Evolutionary conservation across 1,284 basidiomycete species (phyloP).

Genomic region (Mycosarcoma mackinlayi): DNA sequence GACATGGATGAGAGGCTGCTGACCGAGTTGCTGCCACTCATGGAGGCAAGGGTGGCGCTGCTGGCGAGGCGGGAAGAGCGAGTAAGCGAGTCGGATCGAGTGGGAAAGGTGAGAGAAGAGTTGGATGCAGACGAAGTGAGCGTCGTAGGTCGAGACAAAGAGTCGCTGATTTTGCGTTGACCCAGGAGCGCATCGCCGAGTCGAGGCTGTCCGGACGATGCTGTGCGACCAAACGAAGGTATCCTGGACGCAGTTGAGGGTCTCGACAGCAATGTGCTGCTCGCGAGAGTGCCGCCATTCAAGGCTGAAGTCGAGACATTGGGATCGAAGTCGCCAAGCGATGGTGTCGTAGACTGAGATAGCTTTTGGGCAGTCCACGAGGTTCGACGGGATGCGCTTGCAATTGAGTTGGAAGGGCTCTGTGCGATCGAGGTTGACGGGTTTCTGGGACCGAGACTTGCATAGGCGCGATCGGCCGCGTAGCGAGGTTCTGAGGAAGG

Average conservation of each 20-base stretch:
- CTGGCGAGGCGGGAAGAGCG: slow-evolving; percentile 19
- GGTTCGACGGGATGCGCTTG: slow-evolving; percentile 21
- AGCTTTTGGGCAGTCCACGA: slow-evolving; percentile 39
- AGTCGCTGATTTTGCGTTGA: slow-evolving; percentile 47
- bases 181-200: slow-evolving; percentile 48
- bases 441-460: slow-evolving; percentile 22
- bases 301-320: slow-evolving; percentile 10
- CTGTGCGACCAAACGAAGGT: slow-evolving; percentile 38
- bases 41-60: slow-evolving; percentile 7
- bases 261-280: slow-evolving; percentile 11
- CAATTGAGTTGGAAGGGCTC: slow-evolving; percentile 8
- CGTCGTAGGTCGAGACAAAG: slow-evolving; percentile 15
- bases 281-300: neutral
- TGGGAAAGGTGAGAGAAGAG: slow-evolving; percentile 40
- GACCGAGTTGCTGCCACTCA: slow-evolving; percentile 30
- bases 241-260: slow-evolving; percentile 40
- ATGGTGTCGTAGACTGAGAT: slow-evolving; percentile 3
- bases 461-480: slow-evolving; percentile 17
- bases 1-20: slow-evolving; percentile 29
- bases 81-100: slow-evolving; percentile 35
- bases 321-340: slow-evolving; percentile 30
- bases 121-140: slow-evolving; percentile 36
- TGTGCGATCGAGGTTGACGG: slow-evolving; percentile 10
- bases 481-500: slow-evolving; percentile 8
- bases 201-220: slow-evolving; percentile 30